Evolutionary conservation across 2,329 filamentous ascomycete genomes (phyloP).

Genomic region (Penicillium sp.): DNA sequence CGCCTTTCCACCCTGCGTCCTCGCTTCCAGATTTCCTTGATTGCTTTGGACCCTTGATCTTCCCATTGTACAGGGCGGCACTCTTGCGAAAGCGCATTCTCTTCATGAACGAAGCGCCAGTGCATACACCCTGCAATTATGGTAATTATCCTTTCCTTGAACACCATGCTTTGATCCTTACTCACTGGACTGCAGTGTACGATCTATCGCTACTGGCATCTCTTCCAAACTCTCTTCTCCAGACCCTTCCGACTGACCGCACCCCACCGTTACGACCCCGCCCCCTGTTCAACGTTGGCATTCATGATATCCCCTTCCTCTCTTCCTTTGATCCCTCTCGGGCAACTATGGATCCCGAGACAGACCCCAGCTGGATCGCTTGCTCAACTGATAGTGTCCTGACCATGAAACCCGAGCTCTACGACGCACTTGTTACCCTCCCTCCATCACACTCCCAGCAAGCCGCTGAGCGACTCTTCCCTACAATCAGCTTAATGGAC

Average conservation of each 20-base stretch:
- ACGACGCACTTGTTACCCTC: slow-evolving; percentile 85
- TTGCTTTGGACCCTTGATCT: slow-evolving; percentile 85
- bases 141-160: slow-evolving; percentile 53
- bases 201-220: slow-evolving; percentile 90
- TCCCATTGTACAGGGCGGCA: slow-evolving; percentile 84
- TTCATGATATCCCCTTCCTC: slow-evolving; percentile 86
- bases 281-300: slow-evolving; percentile 88
- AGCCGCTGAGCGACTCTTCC: slow-evolving; percentile 67
- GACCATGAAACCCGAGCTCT: slow-evolving; percentile 78
- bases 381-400: slow-evolving; percentile 96
- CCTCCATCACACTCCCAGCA: slow-evolving; percentile 62
- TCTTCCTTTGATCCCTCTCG: slow-evolving; percentile 58
- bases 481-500: slow-evolving; percentile 64
- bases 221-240: slow-evolving; percentile 71
- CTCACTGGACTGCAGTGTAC: slow-evolving; percentile 65
- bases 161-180: neutral
- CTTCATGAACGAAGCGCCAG: slow-evolving; percentile 80
- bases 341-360: slow-evolving; percentile 35
- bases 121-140: slow-evolving; percentile 83
- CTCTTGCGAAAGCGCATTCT: slow-evolving; percentile 84
- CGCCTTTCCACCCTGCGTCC: slow-evolving; percentile 80
- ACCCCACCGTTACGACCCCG: slow-evolving; percentile 65
- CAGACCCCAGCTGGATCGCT: slow-evolving; percentile 74
- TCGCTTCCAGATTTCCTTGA: slow-evolving; percentile 76
- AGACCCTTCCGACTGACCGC: slow-evolving; percentile 64